A percentile compares a stretch with the other conserved stretches of the same genome.
Conservation (phyloP, 2,329 filamentous ascomycete genomes). For the Aspergillus versicolor region DNA sequence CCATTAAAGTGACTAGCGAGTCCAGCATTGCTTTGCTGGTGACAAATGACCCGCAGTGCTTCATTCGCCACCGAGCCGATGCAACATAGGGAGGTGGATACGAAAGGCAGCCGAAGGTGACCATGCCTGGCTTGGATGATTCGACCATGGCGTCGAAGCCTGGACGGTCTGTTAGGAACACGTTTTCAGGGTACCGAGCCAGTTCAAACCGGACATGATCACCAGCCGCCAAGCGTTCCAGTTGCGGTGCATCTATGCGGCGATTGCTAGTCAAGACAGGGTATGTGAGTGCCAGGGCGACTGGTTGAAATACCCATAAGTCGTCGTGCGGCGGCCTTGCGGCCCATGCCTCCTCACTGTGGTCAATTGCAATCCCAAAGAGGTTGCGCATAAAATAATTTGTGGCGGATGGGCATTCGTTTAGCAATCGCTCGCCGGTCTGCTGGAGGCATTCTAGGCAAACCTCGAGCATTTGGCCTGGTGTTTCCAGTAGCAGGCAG, state of each 20-base stretch:
- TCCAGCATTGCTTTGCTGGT: not conserved
- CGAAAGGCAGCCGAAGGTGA: not conserved
- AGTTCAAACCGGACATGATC: not conserved
- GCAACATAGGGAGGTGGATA: not conserved
- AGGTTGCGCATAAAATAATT: not conserved
- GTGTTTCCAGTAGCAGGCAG: not conserved
- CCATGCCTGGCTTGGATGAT: not conserved
- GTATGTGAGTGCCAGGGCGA: not conserved
- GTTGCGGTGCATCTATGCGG: not conserved
- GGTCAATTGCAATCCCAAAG: not conserved
- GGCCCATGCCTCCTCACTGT: not conserved
- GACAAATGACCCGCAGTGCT: not conserved
- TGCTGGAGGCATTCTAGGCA: not conserved
- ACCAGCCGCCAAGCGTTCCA: not conserved
- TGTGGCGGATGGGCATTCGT: not conserved
- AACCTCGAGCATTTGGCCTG: not conserved
- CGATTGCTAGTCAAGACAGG: not conserved
- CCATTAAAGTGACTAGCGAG: not conserved
- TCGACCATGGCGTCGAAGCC: not conserved
- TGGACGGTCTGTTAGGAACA: not conserved
- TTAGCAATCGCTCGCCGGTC: not conserved
- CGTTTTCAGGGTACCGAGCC: not conserved
- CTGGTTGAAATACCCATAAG: not conserved
- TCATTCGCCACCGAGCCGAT: not conserved
- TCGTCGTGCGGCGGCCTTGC: not conserved